Conservation (phyloP, 352 stramenopile species). For the Pythium periplocum region DNA sequence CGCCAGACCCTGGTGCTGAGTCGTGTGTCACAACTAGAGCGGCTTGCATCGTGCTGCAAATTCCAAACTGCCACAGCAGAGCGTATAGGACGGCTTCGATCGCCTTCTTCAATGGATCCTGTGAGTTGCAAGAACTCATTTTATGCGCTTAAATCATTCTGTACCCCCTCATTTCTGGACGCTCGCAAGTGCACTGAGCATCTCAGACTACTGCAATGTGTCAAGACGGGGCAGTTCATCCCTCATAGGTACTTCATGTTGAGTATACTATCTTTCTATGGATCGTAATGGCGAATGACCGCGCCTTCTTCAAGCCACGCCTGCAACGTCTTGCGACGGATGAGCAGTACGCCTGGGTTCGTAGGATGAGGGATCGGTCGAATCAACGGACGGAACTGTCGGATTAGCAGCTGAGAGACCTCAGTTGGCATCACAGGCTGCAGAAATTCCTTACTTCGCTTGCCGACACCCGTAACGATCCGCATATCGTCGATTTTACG, state of each 20-base stretch:
- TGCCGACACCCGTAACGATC: conserved; percentile 70
- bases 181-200: too few relatives aligned
- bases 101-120: too few relatives aligned
- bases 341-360: conserved; percentile 51
- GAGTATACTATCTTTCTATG: too few relatives aligned
- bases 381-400: conserved; percentile 39
- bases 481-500: conserved; percentile 43
- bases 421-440: conserved; percentile 51
- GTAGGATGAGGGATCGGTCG: conserved; percentile 46
- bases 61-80: too few relatives aligned
- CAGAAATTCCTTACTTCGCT: conserved; percentile 52
- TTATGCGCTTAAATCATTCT: too few relatives aligned
- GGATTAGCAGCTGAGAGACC: conserved; percentile 44
- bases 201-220: too few relatives aligned
- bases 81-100: too few relatives aligned
- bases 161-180: too few relatives aligned
- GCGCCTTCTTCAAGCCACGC: conserved; percentile 38
- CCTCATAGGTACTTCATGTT: too few relatives aligned
- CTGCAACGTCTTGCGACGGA: conserved; percentile 40
- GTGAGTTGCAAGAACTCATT: too few relatives aligned
- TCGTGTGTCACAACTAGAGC: neutral
- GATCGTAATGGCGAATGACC: conserved; percentile 14
- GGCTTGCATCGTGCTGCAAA: too few relatives aligned
- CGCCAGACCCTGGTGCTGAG: neutral
- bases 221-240: too few relatives aligned